phyloP scores from a whole-genome alignment of 129 eudicot species.

The Mikania micrantha region DNA sequence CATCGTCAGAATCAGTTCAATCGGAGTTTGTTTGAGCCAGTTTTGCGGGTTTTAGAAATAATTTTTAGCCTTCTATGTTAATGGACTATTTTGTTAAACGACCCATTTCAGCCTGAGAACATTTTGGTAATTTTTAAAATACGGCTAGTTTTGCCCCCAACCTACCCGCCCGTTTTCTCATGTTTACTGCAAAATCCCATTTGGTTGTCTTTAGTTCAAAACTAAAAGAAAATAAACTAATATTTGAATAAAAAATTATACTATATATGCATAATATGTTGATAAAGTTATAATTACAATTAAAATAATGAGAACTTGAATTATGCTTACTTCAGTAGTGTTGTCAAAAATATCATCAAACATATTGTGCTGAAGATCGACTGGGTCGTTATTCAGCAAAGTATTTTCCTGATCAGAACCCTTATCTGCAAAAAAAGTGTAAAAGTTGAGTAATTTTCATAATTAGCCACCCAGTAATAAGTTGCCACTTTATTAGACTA shows the following conservation, averaged over 20 bases:
- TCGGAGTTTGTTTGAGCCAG: too few species aligned
- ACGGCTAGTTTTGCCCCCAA: too few species aligned
- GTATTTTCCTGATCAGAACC: conserved; percentile 37
- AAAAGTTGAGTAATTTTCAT: background rate
- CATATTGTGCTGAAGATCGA: conserved; percentile 48
- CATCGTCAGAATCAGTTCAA: too few species aligned
- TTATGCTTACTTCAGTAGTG: conserved; percentile 50
- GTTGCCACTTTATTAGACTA: background rate
- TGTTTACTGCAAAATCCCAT: background rate
- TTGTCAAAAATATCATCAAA: conserved; percentile 52
- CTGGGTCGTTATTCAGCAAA: conserved; percentile 30
- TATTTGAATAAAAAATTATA: too few species aligned
- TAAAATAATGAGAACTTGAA: background rate
- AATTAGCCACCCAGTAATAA: background rate
- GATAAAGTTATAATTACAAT: too few species aligned
- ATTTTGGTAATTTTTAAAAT: too few species aligned
- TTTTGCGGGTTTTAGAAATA: too few species aligned
- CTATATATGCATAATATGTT: too few species aligned
- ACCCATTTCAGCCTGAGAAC: too few species aligned
- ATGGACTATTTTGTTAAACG: too few species aligned
- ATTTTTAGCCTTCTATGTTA: too few species aligned
- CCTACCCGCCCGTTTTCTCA: too few species aligned
- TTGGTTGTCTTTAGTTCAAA: background rate
- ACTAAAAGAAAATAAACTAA: background rate
- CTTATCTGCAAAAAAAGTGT: conserved; percentile 35